Conservation (phyloP, 2,329 filamentous ascomycete species). For the Beauveria pseudobassiana region DNA sequence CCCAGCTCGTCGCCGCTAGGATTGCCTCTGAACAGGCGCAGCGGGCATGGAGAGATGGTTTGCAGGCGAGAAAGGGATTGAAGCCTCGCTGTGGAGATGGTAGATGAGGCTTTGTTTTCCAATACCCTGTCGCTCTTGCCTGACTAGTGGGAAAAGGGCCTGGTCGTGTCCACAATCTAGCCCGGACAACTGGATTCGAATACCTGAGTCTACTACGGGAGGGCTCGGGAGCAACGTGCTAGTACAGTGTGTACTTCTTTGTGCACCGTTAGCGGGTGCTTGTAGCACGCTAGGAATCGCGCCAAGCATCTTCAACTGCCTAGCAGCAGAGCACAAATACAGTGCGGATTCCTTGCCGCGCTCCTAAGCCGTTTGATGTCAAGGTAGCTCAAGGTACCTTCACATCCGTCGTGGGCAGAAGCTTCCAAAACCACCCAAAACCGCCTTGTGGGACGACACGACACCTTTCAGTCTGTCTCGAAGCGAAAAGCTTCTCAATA, state of each 20-base stretch:
- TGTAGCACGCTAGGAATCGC: neutral
- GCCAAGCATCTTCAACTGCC: neutral
- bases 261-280: neutral
- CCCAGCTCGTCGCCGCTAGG: slow-evolving; percentile 30
- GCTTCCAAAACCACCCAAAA: slow-evolving; percentile 9
- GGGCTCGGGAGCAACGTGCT: neutral
- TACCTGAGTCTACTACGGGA: slow-evolving; percentile 8
- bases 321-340: neutral
- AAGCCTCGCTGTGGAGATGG: slow-evolving; percentile 24
- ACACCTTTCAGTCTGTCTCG: neutral
- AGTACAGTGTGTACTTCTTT: neutral
- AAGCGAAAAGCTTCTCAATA: neutral
- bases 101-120: slow-evolving; percentile 37
- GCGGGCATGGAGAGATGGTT: slow-evolving; percentile 25
- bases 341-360: neutral
- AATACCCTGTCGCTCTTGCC: slow-evolving; percentile 26
- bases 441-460: slow-evolving; percentile 7
- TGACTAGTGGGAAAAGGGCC: slow-evolving; percentile 22
- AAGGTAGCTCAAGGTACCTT: neutral
- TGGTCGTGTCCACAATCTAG: slow-evolving; percentile 16
- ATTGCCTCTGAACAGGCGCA: slow-evolving; percentile 34
- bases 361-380: neutral
- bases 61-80: slow-evolving; percentile 17
- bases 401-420: neutral
- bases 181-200: slow-evolving; percentile 13